Evolutionary conservation across 768 basidiomycete species (phyloP), one percentile per base, ranked within the genome.

Genomic region (Mycena venus): DNA sequence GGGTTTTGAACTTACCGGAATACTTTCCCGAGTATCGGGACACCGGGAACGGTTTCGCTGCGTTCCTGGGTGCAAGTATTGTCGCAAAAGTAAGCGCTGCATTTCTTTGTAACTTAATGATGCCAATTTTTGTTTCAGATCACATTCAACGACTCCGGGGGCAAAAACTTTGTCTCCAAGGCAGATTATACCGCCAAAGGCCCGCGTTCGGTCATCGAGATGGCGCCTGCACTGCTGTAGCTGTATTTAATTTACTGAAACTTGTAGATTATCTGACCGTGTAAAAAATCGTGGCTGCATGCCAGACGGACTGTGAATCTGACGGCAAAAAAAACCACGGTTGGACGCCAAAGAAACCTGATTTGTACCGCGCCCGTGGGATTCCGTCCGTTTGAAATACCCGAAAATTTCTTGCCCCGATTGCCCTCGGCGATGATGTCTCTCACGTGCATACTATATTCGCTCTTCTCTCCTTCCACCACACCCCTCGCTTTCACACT

Each of bases 1-100:
- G 91, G 27, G 86, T 91, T 8, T 80, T 95, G 61, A 89, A 85
- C 40, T 89, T 96, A 10, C 96, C 96, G 0, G 96, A 97, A 36
- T 97, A 97, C 82, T 98, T 96, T 80, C 93, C 94, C 10, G 96
- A 97, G 81, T 98, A 95, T 79, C 88, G 95, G 69, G 95, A 96
- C 61, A 94, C 91, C 53, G 96, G 95, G 2, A 95, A 96, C 65
- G 93, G 93, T 2, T 86, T 93, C 44, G 93, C 95, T 5, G 91
- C 93, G 14, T 97, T 96, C 86, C 83, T 97, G 69, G 96, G 96
- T 1, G 87, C 91, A 21, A 93, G 93, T 77, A 95, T 97, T 74
- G 89, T 92, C n/a, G 96, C 95, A 8, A 97, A 96, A 88, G 96
- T 95, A 64, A 56, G 82, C 75, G 15, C 55, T 40, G 34, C 21